Base-by-base conservation (phyloP, 768 basidiomycete genomes). In the Thelephora aurantiotincta region DNA sequence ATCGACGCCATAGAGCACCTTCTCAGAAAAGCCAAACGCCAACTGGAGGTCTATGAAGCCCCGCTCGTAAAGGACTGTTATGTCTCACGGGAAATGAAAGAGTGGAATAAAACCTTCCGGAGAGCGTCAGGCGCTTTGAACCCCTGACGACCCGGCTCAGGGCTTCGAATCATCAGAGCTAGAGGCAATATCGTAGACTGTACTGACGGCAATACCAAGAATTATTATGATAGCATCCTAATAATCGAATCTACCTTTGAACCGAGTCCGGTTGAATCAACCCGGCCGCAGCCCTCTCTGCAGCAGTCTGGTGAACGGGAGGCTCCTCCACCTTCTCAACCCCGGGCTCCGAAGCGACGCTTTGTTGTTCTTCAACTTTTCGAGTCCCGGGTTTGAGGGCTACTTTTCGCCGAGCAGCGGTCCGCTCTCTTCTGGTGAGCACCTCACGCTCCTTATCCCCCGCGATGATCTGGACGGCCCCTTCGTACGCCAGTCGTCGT, bases 401-500 rank as follows among this genome's bases (percentile, higher is more conserved):
- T 4, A 20, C 2, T 26, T 44, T 44, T 20, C 34, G 30, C 13
- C 41, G 20, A 33, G 50, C 26, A 33, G 20, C 22, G 6, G 14
- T 41, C 37, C 48, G 45, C 26, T 48, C 47, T 38, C 45, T 43
- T 38, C 51, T 20, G 1, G 11, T 26, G 2, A 42, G 26, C 26
- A 57, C 44, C 16, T 50, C 18, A 22, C 46, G 13, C 35, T 55
- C 46, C 26, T 47, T 42, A 47, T 58, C 48, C 47, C 56, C 51
- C 41, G 54, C 51, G 38, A 55, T 50, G 20, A 60, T 57, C 47
- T 58, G 50, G 30, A 59, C 50, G 7, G 88, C 88, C 11, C 82
- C 77, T 51, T 86, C 76, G 51, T 90, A 85, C 7, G 87, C 89
- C 19, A 89, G 61, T 41, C 92, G 74, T 33, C 96, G 81, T 60